phyloP scores from a whole-genome alignment of 768 basidiomycete genomes.

The Suillus subluteus region DNA sequence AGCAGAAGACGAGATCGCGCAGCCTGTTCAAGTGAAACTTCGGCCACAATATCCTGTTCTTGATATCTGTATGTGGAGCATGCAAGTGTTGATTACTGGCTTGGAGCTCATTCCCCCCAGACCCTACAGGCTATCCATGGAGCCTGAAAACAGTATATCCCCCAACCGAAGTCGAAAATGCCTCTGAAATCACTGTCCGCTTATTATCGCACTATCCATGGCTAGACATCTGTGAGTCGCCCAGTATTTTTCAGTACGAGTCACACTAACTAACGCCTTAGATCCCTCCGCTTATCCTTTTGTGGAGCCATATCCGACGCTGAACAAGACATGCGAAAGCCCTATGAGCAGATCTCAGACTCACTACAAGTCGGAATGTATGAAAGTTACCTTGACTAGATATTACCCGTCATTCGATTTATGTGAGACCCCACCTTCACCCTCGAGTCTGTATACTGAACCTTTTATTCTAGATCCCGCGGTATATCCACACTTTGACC shows the following conservation, averaged over 20 bases:
- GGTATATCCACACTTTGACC: conserved; percentile 41
- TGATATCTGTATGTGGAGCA: conserved; percentile 36
- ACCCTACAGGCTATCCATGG: conserved; percentile 31
- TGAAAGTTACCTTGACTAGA: conserved; percentile 8
- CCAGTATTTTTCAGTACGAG: not conserved
- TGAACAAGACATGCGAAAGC: conserved; percentile 4
- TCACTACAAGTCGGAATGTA: not conserved
- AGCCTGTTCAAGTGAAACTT: conserved; percentile 19
- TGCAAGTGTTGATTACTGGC: not conserved
- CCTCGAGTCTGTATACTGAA: conserved; percentile 5
- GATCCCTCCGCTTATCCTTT: conserved; percentile 24
- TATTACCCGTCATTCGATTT: conserved; percentile 27
- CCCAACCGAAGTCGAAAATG: conserved; percentile 11
- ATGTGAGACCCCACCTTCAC: conserved; percentile 20
- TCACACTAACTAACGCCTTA: conserved; percentile 7
- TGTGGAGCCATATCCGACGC: conserved; percentile 18
- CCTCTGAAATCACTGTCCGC: conserved; percentile 2
- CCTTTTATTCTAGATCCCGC: conserved; percentile 25
- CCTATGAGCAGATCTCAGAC: conserved; percentile 5
- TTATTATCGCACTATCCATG: conserved; percentile 24
- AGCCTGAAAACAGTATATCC: conserved; percentile 32
- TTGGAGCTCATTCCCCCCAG: conserved; percentile 12
- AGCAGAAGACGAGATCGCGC: conserved; percentile 1
- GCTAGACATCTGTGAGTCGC: conserved; percentile 29
- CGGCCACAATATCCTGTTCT: conserved; percentile 28